Evolutionary conservation across 2,329 filamentous ascomycete species (phyloP).

Genomic region (Camptophora hylomeconis): DNA sequence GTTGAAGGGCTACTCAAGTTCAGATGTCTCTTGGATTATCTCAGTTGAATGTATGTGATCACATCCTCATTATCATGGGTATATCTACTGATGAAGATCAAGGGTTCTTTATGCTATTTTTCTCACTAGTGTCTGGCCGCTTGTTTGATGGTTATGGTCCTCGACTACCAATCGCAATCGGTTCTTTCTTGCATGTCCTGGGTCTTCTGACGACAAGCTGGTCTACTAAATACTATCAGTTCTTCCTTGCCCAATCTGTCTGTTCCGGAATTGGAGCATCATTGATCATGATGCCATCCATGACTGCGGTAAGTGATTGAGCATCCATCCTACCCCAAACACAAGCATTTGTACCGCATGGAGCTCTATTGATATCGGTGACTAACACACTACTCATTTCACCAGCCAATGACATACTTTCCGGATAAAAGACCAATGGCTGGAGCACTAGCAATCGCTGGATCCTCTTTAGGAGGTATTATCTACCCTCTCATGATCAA

Average conservation of each 20-base stretch:
- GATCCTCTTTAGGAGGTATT: conserved; percentile 44
- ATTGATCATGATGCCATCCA: conserved; percentile 35
- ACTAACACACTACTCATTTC: too few species aligned
- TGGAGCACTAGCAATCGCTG: conserved; percentile 41
- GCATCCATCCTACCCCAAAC: too few species aligned
- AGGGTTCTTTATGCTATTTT: conserved; percentile 20
- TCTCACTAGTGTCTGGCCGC: conserved; percentile 50
- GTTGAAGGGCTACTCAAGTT: conserved; percentile 36
- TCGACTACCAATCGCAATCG: conserved; percentile 37
- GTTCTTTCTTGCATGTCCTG: conserved; percentile 42
- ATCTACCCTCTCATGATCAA: conserved; percentile 50
- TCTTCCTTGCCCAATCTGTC: conserved; percentile 42
- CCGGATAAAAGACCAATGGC: conserved; percentile 38
- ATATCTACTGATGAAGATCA: conserved; percentile 17
- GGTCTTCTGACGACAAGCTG: conserved; percentile 47
- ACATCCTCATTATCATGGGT: conserved; percentile 24
- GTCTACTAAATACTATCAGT: conserved; percentile 42
- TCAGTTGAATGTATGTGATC: too few species aligned
- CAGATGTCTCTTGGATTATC: conserved; percentile 50
- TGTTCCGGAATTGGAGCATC: conserved; percentile 39
- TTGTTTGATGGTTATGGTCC: conserved; percentile 53
- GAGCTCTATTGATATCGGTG: too few species aligned
- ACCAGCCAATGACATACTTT: conserved; percentile 46
- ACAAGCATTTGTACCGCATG: too few species aligned
- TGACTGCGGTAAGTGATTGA: conserved; percentile 22